Base-by-base conservation (phyloP, 2,329 filamentous ascomycete genomes). In the Cladobotryum protrusum region DNA sequence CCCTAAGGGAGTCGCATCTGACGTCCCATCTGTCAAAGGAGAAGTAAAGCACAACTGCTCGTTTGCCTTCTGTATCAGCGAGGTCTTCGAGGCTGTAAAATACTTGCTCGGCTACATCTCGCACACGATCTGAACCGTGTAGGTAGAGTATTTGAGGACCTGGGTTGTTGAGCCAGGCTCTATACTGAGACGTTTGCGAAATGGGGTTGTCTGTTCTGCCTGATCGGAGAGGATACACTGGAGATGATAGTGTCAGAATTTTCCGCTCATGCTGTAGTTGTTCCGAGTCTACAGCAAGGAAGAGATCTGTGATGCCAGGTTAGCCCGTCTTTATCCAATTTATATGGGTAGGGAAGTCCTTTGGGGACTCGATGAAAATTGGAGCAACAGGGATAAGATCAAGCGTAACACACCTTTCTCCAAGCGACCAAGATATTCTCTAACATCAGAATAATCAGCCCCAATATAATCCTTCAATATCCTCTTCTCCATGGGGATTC, bases 101-200 rank as follows among this genome's bases (percentile, higher is more conserved):
- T 14, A 54, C 29, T 32, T 54, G 52, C 36, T 54, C 52, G 17
- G 52, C 49, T 4, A 49, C 46, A 37, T 54, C 48, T 15, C 44
- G 49, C 11, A 52, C 43, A 14, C 34, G 24, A n/a, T 48, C 20
- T 20, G 44, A 36, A 15, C 52, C 52, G n/a, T 54, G 52, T 12
- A 54, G 14, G 18, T 54, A 54, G 32, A 54, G 52, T 35, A 54
- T 52, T 37, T 48, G 52, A 7, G 52, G 49, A 11, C 48, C 52
- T 8, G 35, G 35, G n/a, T 51, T 35, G 2, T 33, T 37, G 19
- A 54, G 41, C 52, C 52, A 54, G 1, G 45, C 19, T n/a, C 46
- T 14, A 32, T 51, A 36, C 4, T 43, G 17, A 8, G 33, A 9
- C 4, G 43, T 45, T 12, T 43, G 14, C 17, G 34, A 18, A n/a